Evolutionary conservation across 495 filamentous ascomycete genomes (phyloP).

Genomic region (Polyplosphaeria fusca): DNA sequence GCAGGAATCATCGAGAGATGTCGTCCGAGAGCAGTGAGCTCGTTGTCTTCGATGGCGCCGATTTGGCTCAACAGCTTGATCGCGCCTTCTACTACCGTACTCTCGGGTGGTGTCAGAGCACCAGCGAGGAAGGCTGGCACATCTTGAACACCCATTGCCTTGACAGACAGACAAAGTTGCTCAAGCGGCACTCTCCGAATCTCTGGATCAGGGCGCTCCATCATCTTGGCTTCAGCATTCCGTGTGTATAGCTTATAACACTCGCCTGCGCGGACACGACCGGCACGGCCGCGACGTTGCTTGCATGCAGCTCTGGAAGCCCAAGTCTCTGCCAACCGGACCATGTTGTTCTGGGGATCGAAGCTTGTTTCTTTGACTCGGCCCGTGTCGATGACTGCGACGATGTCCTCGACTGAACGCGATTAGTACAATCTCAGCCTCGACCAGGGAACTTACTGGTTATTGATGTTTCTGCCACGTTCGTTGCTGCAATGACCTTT

Average conservation of each 20-base stretch:
- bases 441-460: too few relatives aligned
- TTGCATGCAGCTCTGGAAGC: slow-evolving; percentile 93
- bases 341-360: slow-evolving; percentile 89
- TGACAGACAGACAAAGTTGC: slow-evolving; percentile 88
- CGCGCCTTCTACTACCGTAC: slow-evolving; percentile 78
- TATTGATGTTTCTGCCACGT: slow-evolving; percentile 97
- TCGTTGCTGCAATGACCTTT: slow-evolving; percentile 91
- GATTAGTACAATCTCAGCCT: too few relatives aligned
- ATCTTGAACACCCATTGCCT: slow-evolving; percentile 87
- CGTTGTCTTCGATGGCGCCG: slow-evolving; percentile 79
- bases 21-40: slow-evolving; percentile 82
- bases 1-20: slow-evolving; percentile 93
- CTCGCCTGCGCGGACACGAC: slow-evolving; percentile 81
- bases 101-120: slow-evolving; percentile 83
- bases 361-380: slow-evolving; percentile 95
- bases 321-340: slow-evolving; percentile 91
- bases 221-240: slow-evolving; percentile 81
- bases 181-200: slow-evolving; percentile 90
- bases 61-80: slow-evolving; percentile 74
- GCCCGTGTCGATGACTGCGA: slow-evolving; percentile 93
- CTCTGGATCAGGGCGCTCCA: slow-evolving; percentile 85
- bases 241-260: slow-evolving; percentile 96
- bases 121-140: slow-evolving; percentile 76
- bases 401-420: slow-evolving; percentile 93
- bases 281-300: slow-evolving; percentile 91